A percentile compares a stretch with the other conserved stretches of the same genome.
phyloP scores from a whole-genome alignment of 768 basidiomycete genomes.

The Pleurotus djamor region DNA sequence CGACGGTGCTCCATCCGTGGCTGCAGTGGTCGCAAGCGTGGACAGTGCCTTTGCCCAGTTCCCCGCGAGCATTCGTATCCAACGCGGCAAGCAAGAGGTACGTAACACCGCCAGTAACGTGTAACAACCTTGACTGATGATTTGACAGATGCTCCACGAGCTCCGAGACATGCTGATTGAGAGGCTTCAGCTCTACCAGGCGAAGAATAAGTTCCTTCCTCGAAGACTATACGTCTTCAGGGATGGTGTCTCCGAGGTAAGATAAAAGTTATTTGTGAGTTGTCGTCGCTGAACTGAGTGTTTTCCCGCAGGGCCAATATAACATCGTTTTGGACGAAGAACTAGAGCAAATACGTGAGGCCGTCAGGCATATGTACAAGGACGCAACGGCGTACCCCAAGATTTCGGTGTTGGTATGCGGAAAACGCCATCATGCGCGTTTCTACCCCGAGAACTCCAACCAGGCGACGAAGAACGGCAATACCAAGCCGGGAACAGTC shows the following conservation, averaged over 20 bases:
- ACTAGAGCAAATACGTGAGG: conserved; percentile 55
- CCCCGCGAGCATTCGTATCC: conserved; percentile 71
- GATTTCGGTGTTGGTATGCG: conserved; percentile 77
- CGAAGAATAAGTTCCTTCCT: conserved; percentile 57
- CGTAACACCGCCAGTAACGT: background rate
- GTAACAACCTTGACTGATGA: background rate
- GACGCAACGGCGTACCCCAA: conserved; percentile 29
- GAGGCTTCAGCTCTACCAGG: conserved; percentile 55
- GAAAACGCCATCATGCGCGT: conserved; percentile 30
- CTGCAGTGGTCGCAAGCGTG: conserved; percentile 77
- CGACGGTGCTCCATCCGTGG: conserved; percentile 77
- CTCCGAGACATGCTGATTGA: conserved; percentile 70
- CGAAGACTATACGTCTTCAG: conserved; percentile 71
- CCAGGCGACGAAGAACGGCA: conserved; percentile 63
- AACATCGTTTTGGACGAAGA: conserved; percentile 57
- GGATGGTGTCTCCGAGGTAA: conserved; percentile 80
- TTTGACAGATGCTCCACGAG: conserved; percentile 65
- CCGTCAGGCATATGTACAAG: conserved; percentile 60
- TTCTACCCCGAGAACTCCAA: conserved; percentile 54
- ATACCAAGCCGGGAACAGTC: conserved; percentile 78
- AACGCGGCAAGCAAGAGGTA: conserved; percentile 54
- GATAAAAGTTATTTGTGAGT: conserved; percentile 9
- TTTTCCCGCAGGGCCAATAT: conserved; percentile 62
- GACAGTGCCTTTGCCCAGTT: conserved; percentile 73
- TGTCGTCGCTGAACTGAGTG: too few relatives aligned